These are phyloP conservation scores for Boletus pseudo-olivaceus DNA, from an alignment of 768 basidiomycete species.

Conservation along the genomic window DNA sequence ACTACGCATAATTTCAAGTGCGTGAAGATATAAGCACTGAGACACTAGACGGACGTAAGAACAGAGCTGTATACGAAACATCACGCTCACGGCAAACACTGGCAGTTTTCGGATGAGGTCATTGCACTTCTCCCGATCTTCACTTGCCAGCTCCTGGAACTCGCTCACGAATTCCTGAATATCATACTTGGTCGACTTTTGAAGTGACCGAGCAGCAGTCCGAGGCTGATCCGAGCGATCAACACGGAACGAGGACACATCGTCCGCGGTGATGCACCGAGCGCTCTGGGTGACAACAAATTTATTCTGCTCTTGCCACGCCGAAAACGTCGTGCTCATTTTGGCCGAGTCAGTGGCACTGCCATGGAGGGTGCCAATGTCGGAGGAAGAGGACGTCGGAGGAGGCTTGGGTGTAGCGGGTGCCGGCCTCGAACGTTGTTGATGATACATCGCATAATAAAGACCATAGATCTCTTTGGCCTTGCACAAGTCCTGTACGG, in stretches of 20 bases:
- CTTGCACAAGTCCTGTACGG: conserved; percentile 5
- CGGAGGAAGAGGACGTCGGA: neutral
- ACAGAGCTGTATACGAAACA: neutral
- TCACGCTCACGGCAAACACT: conserved; percentile 20
- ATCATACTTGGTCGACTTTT: conserved; percentile 21
- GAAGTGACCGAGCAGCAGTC: conserved; percentile 16
- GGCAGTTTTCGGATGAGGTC: conserved; percentile 16
- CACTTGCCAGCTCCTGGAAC: conserved; percentile 8
- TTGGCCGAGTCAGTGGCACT: neutral
- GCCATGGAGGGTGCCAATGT: neutral
- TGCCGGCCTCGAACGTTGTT: neutral
- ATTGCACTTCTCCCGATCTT: conserved; percentile 16
- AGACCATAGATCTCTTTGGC: conserved; percentile 1
- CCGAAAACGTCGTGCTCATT: conserved; percentile 18
- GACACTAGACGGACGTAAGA: conserved; percentile 10
- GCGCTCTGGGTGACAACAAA: conserved; percentile 5
- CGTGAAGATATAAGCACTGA: conserved; percentile 23
- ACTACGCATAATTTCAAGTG: conserved; percentile 24
- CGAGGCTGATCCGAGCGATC: conserved; percentile 25
- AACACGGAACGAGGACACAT: conserved; percentile 22
- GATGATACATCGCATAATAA: neutral
- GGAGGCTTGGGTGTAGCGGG: neutral
- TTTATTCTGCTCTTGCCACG: conserved; percentile 16
- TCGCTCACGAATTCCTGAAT: conserved; percentile 17
- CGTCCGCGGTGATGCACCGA: conserved; percentile 20